Percentiles rank a stretch among this genome's conserved stretches.
These are phyloP conservation scores for Starmerella gropengiesseri DNA, from an alignment of 805 yeast species.

Conservation along the genomic window DNA sequence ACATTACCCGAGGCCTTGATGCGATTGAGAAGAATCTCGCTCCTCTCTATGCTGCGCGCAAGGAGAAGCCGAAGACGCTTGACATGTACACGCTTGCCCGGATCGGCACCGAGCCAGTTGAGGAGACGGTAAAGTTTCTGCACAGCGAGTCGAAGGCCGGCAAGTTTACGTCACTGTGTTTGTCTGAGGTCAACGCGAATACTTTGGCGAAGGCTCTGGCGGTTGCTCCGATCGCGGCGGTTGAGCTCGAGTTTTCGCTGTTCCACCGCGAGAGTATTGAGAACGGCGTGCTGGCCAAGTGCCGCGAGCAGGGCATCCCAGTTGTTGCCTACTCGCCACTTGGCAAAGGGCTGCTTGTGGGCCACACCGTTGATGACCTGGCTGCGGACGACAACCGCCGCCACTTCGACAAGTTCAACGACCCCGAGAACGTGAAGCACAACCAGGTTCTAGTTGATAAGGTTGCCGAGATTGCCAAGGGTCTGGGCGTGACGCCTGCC, in stretches of 20 bases:
- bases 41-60: slow-evolving; percentile 23
- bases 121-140: slow-evolving; percentile 46
- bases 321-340: slow-evolving; percentile 76
- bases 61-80: slow-evolving; percentile 20
- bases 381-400: slow-evolving; percentile 47
- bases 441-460: slow-evolving; percentile 43
- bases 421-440: slow-evolving; percentile 40
- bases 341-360: slow-evolving; percentile 69
- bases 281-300: slow-evolving; percentile 54
- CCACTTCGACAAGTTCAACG: slow-evolving; percentile 45
- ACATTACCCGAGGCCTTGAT: slow-evolving; percentile 40
- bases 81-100: slow-evolving; percentile 68
- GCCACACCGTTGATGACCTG: slow-evolving; percentile 38
- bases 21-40: slow-evolving; percentile 26
- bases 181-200: slow-evolving; percentile 59
- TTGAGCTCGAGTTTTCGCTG: slow-evolving; percentile 71
- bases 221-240: slow-evolving; percentile 48
- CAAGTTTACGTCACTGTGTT: slow-evolving; percentile 41
- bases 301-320: slow-evolving; percentile 50
- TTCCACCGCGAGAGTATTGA: slow-evolving; percentile 49
- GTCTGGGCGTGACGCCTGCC: slow-evolving; percentile 41
- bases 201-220: slow-evolving; percentile 50
- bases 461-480: slow-evolving; percentile 41
- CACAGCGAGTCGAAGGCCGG: slow-evolving; percentile 30
- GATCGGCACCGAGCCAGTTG: slow-evolving; percentile 45